These are phyloP conservation scores for Cadophora sp. DNA, from an alignment of 2,329 filamentous ascomycete species.

Conservation along the genomic window DNA sequence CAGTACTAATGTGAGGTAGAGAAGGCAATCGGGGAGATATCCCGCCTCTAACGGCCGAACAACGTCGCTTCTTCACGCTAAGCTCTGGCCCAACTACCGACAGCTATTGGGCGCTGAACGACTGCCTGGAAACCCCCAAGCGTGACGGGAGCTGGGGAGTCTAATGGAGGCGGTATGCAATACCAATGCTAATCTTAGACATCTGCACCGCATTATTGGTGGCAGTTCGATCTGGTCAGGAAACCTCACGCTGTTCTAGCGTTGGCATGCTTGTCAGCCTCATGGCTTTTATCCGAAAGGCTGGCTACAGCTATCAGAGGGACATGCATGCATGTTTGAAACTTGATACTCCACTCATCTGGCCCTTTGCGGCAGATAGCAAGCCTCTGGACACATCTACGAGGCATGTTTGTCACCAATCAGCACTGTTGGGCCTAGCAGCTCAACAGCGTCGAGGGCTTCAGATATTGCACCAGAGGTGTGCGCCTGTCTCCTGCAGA, in stretches of 20 bases:
- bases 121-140: not conserved
- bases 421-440: too few species aligned
- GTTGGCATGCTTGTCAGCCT: not conserved
- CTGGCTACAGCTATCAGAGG: not conserved
- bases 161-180: constrained; percentile 3
- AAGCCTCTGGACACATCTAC: too few species aligned
- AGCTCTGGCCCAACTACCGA: not conserved
- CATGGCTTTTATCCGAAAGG: not conserved
- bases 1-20: not conserved
- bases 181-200: constrained; percentile 1
- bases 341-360: not conserved
- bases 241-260: not conserved
- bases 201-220: not conserved
- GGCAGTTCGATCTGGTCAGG: not conserved
- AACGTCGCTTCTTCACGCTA: not conserved
- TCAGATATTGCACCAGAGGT: not conserved
- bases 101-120: not conserved
- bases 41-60: constrained; percentile 1
- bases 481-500: not conserved
- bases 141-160: not conserved
- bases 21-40: not conserved
- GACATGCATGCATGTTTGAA: constrained; percentile 7
- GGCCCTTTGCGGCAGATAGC: not conserved
- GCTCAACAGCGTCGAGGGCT: not conserved
- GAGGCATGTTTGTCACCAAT: too few species aligned